Evolutionary conservation across 2,329 filamentous ascomycete species (phyloP).

Genomic region (Ophiostoma perfectum): DNA sequence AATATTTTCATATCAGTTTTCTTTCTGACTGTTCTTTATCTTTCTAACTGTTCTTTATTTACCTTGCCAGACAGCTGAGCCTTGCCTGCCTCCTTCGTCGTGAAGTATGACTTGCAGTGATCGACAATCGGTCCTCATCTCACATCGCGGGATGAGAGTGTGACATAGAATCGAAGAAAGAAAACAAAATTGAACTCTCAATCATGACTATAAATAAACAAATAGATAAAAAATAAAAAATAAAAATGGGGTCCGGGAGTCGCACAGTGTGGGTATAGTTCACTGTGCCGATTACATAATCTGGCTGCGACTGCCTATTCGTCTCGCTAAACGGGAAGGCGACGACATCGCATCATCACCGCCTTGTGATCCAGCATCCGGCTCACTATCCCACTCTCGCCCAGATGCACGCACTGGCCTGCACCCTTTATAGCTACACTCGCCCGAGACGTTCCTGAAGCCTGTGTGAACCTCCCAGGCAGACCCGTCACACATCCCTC

Average conservation of each 20-base stretch:
- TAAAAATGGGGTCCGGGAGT: not conserved
- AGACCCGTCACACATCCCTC: not conserved
- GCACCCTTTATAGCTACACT: not conserved
- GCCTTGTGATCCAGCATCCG: not conserved
- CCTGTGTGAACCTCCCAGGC: not conserved
- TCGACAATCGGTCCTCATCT: not conserved
- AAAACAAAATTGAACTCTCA: not conserved
- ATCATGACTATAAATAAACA: not conserved
- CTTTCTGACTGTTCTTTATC: too few relatives aligned
- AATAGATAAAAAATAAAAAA: not conserved
- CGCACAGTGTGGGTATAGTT: not conserved
- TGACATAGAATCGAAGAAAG: not conserved
- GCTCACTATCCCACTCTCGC: not conserved
- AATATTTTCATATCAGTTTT: too few relatives aligned
- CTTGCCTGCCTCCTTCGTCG: not conserved
- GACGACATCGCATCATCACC: conserved; percentile 11
- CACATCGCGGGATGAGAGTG: not conserved
- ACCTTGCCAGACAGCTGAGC: not conserved
- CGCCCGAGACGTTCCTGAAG: not conserved
- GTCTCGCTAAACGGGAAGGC: not conserved
- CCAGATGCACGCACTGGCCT: not conserved
- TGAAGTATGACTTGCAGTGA: conserved; percentile 11
- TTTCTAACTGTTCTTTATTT: too few relatives aligned
- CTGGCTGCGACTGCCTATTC: not conserved
- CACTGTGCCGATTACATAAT: conserved; percentile 5